Evolutionary conservation across 2,329 filamentous ascomycete species (phyloP).

Genomic region (Alternaria sp.): DNA sequence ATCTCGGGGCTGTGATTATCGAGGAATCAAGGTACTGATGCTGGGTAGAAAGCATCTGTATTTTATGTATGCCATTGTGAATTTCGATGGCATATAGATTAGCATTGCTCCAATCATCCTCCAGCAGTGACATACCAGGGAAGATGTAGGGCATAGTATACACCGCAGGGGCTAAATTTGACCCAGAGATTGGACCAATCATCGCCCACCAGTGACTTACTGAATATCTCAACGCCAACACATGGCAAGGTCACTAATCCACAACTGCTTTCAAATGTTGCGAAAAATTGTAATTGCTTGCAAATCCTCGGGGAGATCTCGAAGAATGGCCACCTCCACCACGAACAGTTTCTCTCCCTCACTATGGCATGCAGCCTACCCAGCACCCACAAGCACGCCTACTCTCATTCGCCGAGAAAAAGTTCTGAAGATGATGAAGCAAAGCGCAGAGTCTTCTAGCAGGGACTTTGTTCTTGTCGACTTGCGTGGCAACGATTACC

Average conservation of each 20-base stretch:
- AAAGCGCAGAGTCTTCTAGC: not conserved
- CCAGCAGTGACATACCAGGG: not conserved
- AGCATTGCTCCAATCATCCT: not conserved
- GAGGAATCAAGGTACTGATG: not conserved
- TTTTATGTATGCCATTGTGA: not conserved
- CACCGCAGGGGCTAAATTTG: not conserved
- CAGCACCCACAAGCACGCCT: conserved; percentile 15
- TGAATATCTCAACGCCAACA: not conserved
- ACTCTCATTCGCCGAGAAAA: conserved; percentile 15
- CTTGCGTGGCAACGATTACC: conserved; percentile 63
- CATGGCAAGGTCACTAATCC: not conserved
- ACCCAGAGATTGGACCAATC: not conserved
- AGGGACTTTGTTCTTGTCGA: conserved; percentile 53
- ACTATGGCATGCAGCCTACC: conserved; percentile 28
- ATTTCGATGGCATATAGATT: not conserved
- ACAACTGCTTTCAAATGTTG: not conserved
- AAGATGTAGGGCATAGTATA: not conserved
- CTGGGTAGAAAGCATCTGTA: not conserved
- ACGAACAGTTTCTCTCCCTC: not conserved
- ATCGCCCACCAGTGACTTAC: not conserved
- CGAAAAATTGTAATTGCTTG: not conserved
- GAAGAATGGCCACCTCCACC: not conserved
- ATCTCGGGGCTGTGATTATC: not conserved
- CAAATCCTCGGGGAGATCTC: not conserved
- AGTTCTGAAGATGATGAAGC: conserved; percentile 19